phyloP scores from a whole-genome alignment of 2,329 filamentous ascomycete species.

The Trichoderma afroharzianum region DNA sequence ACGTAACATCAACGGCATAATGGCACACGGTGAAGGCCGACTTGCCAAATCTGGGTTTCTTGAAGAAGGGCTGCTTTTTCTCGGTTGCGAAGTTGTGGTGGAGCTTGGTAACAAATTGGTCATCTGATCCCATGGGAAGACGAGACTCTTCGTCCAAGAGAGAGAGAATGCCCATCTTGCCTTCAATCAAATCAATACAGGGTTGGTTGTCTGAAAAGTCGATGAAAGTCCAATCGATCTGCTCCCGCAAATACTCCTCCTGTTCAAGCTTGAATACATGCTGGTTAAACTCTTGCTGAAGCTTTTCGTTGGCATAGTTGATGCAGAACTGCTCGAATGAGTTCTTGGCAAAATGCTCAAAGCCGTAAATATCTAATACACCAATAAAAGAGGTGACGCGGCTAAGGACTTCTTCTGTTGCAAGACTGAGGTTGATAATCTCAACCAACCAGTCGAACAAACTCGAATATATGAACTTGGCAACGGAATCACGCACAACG shows the following conservation, averaged over 20 bases:
- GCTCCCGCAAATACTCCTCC: conserved; percentile 91
- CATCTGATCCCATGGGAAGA: conserved; percentile 93
- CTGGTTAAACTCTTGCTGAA: conserved; percentile 98
- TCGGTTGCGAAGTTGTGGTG: conserved; percentile 88
- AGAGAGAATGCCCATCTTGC: conserved; percentile 88
- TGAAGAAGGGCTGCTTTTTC: conserved; percentile 96
- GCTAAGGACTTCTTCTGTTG: conserved; percentile 79
- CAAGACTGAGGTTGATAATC: conserved; percentile 86
- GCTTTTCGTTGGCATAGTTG: conserved; percentile 99
- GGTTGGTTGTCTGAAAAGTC: conserved; percentile 99
- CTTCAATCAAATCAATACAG: conserved; percentile 97
- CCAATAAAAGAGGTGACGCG: conserved; percentile 90
- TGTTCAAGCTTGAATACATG: conserved; percentile 99
- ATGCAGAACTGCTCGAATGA: conserved; percentile 99
- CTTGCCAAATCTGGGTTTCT: conserved; percentile 97
- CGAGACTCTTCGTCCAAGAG: conserved; percentile 94
- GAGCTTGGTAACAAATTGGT: conserved; percentile 93
- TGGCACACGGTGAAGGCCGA: conserved; percentile 97
- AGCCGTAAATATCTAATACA: conserved; percentile 98
- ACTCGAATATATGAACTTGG: conserved; percentile 98
- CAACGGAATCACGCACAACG: conserved; percentile 94
- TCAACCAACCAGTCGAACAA: conserved; percentile 99
- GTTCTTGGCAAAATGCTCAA: conserved; percentile 99
- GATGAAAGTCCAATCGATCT: conserved; percentile 99
- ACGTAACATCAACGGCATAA: conserved; percentile 96